Evolutionary conservation across 768 basidiomycete genomes (phyloP), one percentile per base, ranked within the genome.

Genomic region (Lyophyllum semitale): DNA sequence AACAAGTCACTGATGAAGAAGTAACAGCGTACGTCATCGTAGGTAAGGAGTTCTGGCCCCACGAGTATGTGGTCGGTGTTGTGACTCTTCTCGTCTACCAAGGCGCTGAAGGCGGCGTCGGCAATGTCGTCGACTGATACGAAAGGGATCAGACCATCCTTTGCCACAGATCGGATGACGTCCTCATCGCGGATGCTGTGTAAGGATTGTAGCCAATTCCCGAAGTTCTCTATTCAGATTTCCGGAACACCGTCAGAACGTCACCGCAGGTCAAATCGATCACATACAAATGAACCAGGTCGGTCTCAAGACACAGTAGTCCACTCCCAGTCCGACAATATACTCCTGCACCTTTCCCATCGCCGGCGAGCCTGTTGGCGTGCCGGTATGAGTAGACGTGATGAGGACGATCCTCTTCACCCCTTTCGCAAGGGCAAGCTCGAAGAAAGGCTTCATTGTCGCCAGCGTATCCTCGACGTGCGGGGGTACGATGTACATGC

Each of bases 251-350:
- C 50, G 33, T 18, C 38, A 11, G 6, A n/a, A n/a, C 8, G 3
- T 5, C n/a, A 13, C n/a, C 40, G 8, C 30, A 38, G 17, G 7
- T 15, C 8, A 26, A 35, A 13, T 4, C 11, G 5, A 25, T 25
- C 27, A 54, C 66, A 8, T 42, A 74, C 75, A 71, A 23, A 66
- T 68, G 54, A 76, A 76, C 71, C 70, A 73, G 9, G 75, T 71
- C 1, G 75, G 75, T 1, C 75, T 61, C 15, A 78, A 43, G 17
- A 70, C 66, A 22, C 61, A 59, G 52, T 71, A 74, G 29, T 76
- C 72, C 2, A 73, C 65, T 1, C 66, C 68, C 20, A 63, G 49
- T 18, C 63, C 58, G 13, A 58, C 63, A 11, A 78, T 62, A 43
- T 75, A 74, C 50, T 71, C 65, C 25, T 75, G 76, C 2, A 73